Conservation (phyloP, 345 rosid genomes). For the Citrus maxima region DNA sequence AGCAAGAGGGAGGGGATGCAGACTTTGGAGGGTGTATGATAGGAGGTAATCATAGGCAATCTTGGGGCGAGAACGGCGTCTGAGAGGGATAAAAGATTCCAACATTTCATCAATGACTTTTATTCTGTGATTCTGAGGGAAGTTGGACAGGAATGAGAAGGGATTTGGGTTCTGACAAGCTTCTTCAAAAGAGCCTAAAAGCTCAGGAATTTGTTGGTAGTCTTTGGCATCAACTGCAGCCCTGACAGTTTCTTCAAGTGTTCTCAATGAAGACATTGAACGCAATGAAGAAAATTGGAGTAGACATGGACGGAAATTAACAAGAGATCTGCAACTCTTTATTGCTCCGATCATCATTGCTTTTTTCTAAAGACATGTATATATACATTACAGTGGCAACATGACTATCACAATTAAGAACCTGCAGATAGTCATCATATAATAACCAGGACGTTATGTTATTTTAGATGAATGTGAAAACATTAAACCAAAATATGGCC, state of each 20-base stretch:
- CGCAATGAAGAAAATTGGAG: constrained; percentile 16
- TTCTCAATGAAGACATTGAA: constrained; percentile 34
- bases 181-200: constrained; percentile 40
- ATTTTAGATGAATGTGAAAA: neutral
- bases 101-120: constrained; percentile 59
- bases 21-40: constrained; percentile 54
- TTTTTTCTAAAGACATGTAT: too few species aligned
- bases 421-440: neutral
- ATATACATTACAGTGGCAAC: neutral
- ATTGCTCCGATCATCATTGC: constrained; percentile 27
- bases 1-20: constrained; percentile 59
- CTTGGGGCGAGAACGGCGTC: constrained; percentile 53
- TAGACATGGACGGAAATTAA: constrained; percentile 6
- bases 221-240: constrained; percentile 52
- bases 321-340: constrained; percentile 17
- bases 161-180: constrained; percentile 43
- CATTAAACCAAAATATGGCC: neutral
- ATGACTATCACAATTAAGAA: neutral
- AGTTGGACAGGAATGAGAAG: constrained; percentile 62
- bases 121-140: constrained; percentile 37
- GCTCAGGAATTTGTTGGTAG: constrained; percentile 58
- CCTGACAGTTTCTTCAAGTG: constrained; percentile 50
- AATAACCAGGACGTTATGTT: neutral
- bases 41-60: constrained; percentile 62
- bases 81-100: constrained; percentile 49